Percentiles rank a stretch among this genome's conserved stretches.
These are phyloP conservation scores for Diddensiella caesifluorescens DNA, from an alignment of 805 yeast species.

Conservation along the genomic window DNA sequence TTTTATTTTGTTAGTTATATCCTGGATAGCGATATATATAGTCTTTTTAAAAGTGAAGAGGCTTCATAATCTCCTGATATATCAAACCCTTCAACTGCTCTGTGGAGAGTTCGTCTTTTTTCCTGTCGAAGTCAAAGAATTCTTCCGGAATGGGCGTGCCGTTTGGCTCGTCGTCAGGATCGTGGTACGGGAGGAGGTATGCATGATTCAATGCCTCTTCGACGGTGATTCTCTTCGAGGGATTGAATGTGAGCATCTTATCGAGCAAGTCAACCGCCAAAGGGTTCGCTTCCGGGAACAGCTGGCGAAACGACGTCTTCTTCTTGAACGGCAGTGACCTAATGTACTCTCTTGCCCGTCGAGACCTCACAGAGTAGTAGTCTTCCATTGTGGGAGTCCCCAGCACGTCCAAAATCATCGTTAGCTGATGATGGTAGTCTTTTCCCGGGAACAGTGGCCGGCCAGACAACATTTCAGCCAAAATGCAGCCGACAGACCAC, in stretches of 20 bases:
- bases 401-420: constrained; percentile 75
- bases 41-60: not conserved
- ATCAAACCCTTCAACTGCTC: constrained; percentile 73
- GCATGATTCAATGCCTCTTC: constrained; percentile 83
- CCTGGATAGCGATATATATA: not conserved
- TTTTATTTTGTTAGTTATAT: not conserved
- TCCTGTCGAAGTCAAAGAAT: constrained; percentile 83
- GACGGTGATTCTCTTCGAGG: constrained; percentile 75
- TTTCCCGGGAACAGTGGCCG: constrained; percentile 90
- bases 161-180: constrained; percentile 87
- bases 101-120: constrained; percentile 70
- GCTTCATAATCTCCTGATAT: constrained; percentile 68
- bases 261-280: constrained; percentile 62
- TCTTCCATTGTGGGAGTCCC: constrained; percentile 94
- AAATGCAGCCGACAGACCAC: constrained; percentile 95
- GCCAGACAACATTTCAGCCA: constrained; percentile 90
- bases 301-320: constrained; percentile 59
- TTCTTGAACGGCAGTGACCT: constrained; percentile 79
- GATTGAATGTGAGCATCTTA: constrained; percentile 76
- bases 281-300: constrained; percentile 62
- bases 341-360: constrained; percentile 88
- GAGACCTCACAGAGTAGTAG: constrained; percentile 50
- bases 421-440: constrained; percentile 92
- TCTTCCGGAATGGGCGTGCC: constrained; percentile 79
- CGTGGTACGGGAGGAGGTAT: constrained; percentile 82